Base-by-base conservation (phyloP, 2,329 filamentous ascomycete genomes). In the Graphilbum sp. region DNA sequence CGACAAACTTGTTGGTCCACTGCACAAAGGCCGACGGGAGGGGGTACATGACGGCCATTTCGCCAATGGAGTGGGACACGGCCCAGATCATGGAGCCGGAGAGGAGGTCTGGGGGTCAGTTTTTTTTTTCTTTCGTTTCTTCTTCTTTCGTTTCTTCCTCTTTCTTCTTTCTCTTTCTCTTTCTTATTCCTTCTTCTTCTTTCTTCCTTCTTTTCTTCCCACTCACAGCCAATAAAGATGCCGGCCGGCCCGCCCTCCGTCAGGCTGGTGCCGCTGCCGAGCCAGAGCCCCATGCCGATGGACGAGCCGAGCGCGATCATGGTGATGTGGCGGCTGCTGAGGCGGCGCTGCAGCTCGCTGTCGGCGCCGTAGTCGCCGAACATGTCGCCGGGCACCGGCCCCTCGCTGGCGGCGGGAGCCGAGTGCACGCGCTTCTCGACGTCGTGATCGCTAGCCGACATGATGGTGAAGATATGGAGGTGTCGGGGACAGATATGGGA, bases 1-100 rank as follows among this genome's bases (percentile, higher is more conserved):
- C 60, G 35, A 64, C 60, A 39, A 57, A 65, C 8, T 32, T 31
- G 27, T 3, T 21, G 18, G 27, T 21, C 27, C 35, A 31, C 20
- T 37, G 35, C 12, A 32, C 35, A 31, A 37, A 31, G 5, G 27
- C 27, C 23, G 27, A 31, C 17, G 35, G 35, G 19, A 37, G 35
- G 2, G 35, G 35, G 27, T 31, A 32, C 27, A 37, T 31, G 12
- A 32, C 19, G 27, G 35, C 35, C 35, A 37, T 37, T 17, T 37
- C 35, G n/a, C 35, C 35, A 16, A 37, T 32, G 5, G 27, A 31
- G 18, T 37, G 35, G n/a, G 27, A 21, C 35, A 37, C 27, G 9
- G 35, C 27, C 35, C 35, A 37, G 32, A 37, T 37, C 35, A 37
- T 37, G 8, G 35, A 37, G 4, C 27, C 27, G 29, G 27, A 37